Evolutionary conservation across 352 stramenopile species (phyloP), one percentile per base, ranked within the genome.

Genomic region (Phytophthora tubulina): DNA sequence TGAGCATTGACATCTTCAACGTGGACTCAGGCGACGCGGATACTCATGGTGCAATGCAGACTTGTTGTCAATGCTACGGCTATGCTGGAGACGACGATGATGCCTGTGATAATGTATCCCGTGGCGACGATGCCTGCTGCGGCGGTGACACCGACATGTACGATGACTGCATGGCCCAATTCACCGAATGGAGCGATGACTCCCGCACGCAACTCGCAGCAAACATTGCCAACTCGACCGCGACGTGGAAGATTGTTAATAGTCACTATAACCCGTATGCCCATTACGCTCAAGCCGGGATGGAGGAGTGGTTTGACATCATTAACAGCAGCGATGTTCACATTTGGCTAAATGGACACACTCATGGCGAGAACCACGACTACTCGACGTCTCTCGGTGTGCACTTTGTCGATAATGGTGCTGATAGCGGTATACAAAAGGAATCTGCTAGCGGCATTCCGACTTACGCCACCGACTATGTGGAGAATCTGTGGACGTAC

Each of bases 381-480:
- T 80, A 86, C 46, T 76, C 72, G 35, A 78, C 74, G 42, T 72
- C 68, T 13, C 71, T 90, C 15, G 72, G 73, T 15, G 85, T 83
- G 3, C 85, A 93, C 53, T 93, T 93, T 49, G 72, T 93, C 15
- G 85, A 91, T 58, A 93, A 93, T 41, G 85, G 85, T 7, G 85
- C 83, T 2, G 85, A 83, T 31, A 81, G 85, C 9, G 83, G 83
- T 50, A 93, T 93, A 48, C 79, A 90, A 71, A 90, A 81, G 49
- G 75, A 89, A 53, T 89, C 86, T 42, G 76, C 81, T 3, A 88
- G 81, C 42, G 82, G 81, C 39, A 86, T 92, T 51, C 82, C 82
- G 3, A 78, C 69, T 31, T 86, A 90, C 63, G 83, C 81, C 5
- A 56, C 65, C 38, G 63, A 75, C 54, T 79, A 84, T 39, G 70